These are phyloP conservation scores for Isoetes engelmannii DNA, from an alignment of 83 land plant genomes.

Conservation along the genomic window DNA sequence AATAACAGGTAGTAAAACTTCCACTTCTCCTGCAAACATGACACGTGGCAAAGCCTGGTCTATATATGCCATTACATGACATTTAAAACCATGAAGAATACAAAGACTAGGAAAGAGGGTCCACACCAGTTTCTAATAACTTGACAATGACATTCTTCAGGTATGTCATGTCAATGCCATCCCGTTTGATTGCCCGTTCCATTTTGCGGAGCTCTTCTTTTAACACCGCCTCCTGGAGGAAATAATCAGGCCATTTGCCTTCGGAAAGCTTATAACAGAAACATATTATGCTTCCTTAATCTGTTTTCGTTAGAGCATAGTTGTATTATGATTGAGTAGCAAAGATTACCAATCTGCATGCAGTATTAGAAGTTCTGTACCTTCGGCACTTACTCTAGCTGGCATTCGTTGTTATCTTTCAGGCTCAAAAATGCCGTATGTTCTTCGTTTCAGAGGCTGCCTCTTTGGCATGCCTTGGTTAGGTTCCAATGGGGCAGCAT, in stretches of 20 bases:
- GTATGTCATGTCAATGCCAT: slow-evolving; percentile 91
- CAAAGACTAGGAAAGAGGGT: not conserved
- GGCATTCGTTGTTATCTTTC: no score
- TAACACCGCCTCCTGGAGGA: slow-evolving; percentile 62
- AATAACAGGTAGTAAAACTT: slow-evolving; percentile 84
- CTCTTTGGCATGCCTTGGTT: no score
- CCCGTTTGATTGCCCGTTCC: slow-evolving; percentile 69
- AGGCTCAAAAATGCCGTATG: no score
- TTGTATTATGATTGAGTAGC: no score
- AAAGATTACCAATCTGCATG: no score
- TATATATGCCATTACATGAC: not conserved
- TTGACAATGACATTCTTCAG: slow-evolving; percentile 88
- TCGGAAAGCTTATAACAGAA: not conserved
- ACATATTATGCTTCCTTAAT: not conserved
- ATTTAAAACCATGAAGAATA: not conserved
- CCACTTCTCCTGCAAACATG: slow-evolving; percentile 72
- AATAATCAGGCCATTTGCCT: no score
- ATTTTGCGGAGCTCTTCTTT: slow-evolving; percentile 75
- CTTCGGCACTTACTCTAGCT: no score
- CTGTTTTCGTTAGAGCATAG: no score
- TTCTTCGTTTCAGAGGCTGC: no score
- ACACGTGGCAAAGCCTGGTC: not conserved
- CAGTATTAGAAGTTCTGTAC: no score
- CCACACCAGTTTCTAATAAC: slow-evolving; percentile 86
- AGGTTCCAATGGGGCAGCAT: no score